Conservation (phyloP, 1,284 basidiomycete genomes). For the Acaromyces ingoldii region DNA sequence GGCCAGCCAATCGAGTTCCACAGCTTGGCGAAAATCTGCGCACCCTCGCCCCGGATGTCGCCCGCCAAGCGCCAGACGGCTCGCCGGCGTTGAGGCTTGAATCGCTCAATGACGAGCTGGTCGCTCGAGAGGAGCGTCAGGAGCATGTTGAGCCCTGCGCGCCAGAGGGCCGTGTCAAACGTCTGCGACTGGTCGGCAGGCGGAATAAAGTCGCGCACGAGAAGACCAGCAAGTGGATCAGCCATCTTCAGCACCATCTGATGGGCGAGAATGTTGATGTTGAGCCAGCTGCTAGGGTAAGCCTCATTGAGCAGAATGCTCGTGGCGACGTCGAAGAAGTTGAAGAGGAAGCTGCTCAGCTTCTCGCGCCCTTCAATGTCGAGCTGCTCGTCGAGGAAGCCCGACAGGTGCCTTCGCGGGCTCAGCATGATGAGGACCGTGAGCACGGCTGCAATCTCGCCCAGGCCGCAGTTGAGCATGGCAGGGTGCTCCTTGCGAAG, state of each 20-base stretch:
- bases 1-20: conserved; percentile 70
- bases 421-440: conserved; percentile 75
- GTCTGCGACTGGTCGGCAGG: conserved; percentile 58
- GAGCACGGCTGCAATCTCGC: conserved; percentile 80
- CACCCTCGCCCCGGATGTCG: conserved; percentile 87
- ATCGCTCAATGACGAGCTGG: conserved; percentile 88
- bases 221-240: conserved; percentile 70
- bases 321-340: conserved; percentile 74
- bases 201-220: conserved; percentile 79
- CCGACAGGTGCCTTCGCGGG: conserved; percentile 69
- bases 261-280: conserved; percentile 82
- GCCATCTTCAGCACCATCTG: conserved; percentile 82
- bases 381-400: conserved; percentile 60
- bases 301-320: conserved; percentile 83
- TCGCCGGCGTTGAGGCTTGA: conserved; percentile 83
- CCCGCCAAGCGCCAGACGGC: conserved; percentile 93
- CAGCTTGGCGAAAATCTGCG: conserved; percentile 71
- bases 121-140: conserved; percentile 80
- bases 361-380: conserved; percentile 37
- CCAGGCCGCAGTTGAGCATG: conserved; percentile 70
- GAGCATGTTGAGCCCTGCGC: conserved; percentile 72
- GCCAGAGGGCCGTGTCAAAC: conserved; percentile 79
- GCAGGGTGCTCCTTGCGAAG: conserved; percentile 19
- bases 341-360: conserved; percentile 65
- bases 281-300: conserved; percentile 87